A percentile compares a stretch with the other conserved stretches of the same genome.
phyloP scores from a whole-genome alignment of 805 yeast genomes.

The Hanseniaspora singularis region DNA sequence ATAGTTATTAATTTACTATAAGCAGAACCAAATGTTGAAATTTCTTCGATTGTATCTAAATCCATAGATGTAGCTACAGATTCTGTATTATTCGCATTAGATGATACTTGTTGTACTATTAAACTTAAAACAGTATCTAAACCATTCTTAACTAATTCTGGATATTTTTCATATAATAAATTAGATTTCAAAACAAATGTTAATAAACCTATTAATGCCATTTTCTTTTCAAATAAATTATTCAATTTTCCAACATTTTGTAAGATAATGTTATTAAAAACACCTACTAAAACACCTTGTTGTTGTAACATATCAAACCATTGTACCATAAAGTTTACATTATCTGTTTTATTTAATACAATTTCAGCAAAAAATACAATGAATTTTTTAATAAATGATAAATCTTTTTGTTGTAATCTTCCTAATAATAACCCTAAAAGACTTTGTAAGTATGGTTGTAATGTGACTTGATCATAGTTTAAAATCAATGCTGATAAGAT shows the following conservation, averaged over 20 bases:
- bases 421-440: slow-evolving; percentile 67
- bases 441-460: slow-evolving; percentile 51
- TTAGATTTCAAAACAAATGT: slow-evolving; percentile 31
- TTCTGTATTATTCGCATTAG: slow-evolving; percentile 27
- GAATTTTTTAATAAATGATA: slow-evolving; percentile 61
- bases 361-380: slow-evolving; percentile 49
- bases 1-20: slow-evolving; percentile 64
- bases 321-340: slow-evolving; percentile 42
- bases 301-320: slow-evolving; percentile 64
- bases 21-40: slow-evolving; percentile 73
- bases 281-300: slow-evolving; percentile 41
- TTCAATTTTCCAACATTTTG: slow-evolving; percentile 36
- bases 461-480: slow-evolving; percentile 37
- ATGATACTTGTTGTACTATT: slow-evolving; percentile 23
- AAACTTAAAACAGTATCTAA: slow-evolving; percentile 33
- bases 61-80: slow-evolving; percentile 21
- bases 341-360: slow-evolving; percentile 33
- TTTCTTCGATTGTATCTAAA: slow-evolving; percentile 49
- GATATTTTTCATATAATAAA: slow-evolving; percentile 33
- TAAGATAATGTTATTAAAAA: slow-evolving; percentile 31
- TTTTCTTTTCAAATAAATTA: slow-evolving; percentile 45
- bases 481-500: slow-evolving; percentile 58
- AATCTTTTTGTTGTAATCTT: slow-evolving; percentile 72
- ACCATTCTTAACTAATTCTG: slow-evolving; percentile 33
- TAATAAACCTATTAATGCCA: slow-evolving; percentile 40